phyloP scores from a whole-genome alignment of 1,139 yeast species.

The Diutina siamensis region DNA sequence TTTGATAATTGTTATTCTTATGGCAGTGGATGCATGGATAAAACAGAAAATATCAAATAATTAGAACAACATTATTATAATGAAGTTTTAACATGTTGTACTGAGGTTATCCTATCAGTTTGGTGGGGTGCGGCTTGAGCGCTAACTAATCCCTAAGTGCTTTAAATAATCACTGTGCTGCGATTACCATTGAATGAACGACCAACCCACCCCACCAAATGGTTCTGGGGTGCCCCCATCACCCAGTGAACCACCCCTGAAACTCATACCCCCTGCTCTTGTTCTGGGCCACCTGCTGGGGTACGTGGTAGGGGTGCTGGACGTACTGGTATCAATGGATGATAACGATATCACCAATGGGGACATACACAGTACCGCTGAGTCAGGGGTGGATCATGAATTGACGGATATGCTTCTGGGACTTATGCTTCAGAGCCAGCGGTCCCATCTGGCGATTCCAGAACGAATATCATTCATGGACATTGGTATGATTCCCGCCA shows the following conservation, averaged over 20 bases:
- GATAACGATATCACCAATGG: neutral
- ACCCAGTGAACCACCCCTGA: neutral
- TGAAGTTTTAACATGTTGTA: too few species aligned
- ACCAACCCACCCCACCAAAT: too few species aligned
- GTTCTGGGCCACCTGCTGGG: neutral
- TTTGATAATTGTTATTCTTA: too few species aligned
- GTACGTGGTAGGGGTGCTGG: neutral
- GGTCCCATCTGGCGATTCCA: neutral
- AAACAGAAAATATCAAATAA: too few species aligned
- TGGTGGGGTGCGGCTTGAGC: too few species aligned
- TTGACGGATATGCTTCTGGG: constrained; percentile 5
- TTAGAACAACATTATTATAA: too few species aligned
- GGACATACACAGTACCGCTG: neutral
- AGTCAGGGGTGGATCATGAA: neutral
- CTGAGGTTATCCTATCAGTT: too few species aligned
- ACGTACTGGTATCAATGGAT: neutral
- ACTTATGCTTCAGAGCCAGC: neutral
- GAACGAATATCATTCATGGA: neutral
- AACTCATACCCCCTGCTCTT: neutral
- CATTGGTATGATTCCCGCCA: neutral
- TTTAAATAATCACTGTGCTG: too few species aligned
- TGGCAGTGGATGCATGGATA: too few species aligned
- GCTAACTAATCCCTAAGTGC: too few species aligned
- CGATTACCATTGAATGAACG: too few species aligned
- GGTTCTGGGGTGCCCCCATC: too few species aligned